Conservation (phyloP, 345 rosid species). For the Hibiscus syriacus region DNA sequence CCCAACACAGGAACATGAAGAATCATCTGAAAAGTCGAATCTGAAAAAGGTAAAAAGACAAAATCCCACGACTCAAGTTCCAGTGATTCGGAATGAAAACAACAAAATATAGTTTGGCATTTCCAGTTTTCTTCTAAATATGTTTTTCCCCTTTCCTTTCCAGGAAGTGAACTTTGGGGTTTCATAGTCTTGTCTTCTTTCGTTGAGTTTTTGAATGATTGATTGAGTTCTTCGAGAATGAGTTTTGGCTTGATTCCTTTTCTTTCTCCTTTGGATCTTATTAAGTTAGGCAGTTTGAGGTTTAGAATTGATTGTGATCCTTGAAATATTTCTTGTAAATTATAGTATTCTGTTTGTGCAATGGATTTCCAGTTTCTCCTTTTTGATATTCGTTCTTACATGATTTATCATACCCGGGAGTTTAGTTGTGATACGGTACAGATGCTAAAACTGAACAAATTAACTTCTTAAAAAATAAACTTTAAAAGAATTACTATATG, state of each 20-base stretch:
- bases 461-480: no score
- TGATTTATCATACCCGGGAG: no score
- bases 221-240: constrained; percentile 32
- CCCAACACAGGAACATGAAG: not conserved
- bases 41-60: constrained; percentile 3
- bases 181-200: not conserved
- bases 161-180: not conserved
- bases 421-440: no score
- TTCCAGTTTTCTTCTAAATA: not conserved
- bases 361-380: not conserved
- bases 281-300: no score
- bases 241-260: constrained; percentile 39
- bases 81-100: not conserved
- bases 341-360: constrained; percentile 17
- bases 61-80: constrained; percentile 5
- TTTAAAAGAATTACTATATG: no score
- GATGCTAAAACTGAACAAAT: no score
- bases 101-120: not conserved
- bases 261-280: no score
- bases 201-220: constrained; percentile 2
- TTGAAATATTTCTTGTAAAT: constrained; percentile 25
- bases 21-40: not conserved
- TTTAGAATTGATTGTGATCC: constrained; percentile 12
- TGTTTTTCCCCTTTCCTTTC: not conserved
- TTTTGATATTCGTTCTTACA: not conserved